These are phyloP conservation scores for Grifola frondosa DNA, from an alignment of 1,284 basidiomycete species.

Conservation along the genomic window DNA sequence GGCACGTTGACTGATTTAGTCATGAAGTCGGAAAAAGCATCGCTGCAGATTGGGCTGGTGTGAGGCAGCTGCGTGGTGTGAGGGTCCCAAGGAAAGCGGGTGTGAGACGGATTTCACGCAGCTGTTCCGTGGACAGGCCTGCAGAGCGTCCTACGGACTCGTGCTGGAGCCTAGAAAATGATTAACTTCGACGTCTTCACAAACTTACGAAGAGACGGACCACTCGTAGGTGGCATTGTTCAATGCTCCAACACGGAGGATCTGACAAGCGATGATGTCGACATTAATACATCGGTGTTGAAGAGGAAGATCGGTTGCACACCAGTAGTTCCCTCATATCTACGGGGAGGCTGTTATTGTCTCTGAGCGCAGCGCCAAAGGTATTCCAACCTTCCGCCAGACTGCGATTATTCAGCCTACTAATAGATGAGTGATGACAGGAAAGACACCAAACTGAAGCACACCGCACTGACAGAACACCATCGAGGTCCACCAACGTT, in stretches of 20 bases:
- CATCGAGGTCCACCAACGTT: slow-evolving; percentile 24
- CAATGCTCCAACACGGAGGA: slow-evolving; percentile 1
- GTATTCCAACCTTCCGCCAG: slow-evolving; percentile 27
- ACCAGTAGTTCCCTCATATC: slow-evolving; percentile 30
- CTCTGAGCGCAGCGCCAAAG: slow-evolving; percentile 22
- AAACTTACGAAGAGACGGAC: too few species aligned
- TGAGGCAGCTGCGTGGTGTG: neutral
- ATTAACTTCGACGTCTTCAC: too few species aligned
- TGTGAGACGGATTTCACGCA: neutral
- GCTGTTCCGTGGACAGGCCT: neutral
- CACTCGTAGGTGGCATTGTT: slow-evolving; percentile 3
- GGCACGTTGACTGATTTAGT: neutral
- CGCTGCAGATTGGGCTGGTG: neutral
- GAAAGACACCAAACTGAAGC: neutral
- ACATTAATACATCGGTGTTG: too few species aligned
- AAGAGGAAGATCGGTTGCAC: too few species aligned
- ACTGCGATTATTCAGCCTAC: slow-evolving; percentile 25
- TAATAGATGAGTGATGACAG: neutral
- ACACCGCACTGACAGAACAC: slow-evolving; percentile 25
- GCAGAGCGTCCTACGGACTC: neutral
- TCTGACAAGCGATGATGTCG: too few species aligned
- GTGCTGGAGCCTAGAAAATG: too few species aligned
- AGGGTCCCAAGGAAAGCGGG: neutral
- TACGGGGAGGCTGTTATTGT: slow-evolving; percentile 27
- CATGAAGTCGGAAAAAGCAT: slow-evolving; percentile 1